Evolutionary conservation across 768 basidiomycete species (phyloP), one percentile per base, ranked within the genome.

Genomic region (Leccinum sublutescens): DNA sequence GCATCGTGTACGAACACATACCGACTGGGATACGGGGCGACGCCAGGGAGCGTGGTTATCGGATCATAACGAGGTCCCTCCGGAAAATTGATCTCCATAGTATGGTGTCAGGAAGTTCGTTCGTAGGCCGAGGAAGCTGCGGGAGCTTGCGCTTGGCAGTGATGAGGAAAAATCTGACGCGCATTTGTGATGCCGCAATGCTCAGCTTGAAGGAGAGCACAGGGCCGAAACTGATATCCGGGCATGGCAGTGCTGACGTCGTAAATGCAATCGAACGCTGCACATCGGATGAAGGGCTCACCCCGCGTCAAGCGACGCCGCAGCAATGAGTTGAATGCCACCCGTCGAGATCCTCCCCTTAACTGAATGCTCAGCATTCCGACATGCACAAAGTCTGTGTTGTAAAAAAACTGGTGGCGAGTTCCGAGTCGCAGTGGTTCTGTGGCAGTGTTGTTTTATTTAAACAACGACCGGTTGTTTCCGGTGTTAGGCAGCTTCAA

Each of bases 321-420:
- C 75, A 0, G 84, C 67, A 19, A 91, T 65, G 17, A 93, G 78
- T 68, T 90, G 91, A 1, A 93, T 66, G 0, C 88, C 88, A 6
- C 92, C 91, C 80, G 83, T 83, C n/a, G 80, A 75, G 40, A 90
- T 82, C 0, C 87, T 89, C 11, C 87, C 88, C 48, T 76, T 78
- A 0, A 85, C 76, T n/a, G 74, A 66, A 27, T 27, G 27, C 27
- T 27, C 68, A 19, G 69, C 68, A 2, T 64, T 65, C 60, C 79
- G 79, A 15, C 61, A 66, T 2, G 77, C 66, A 33, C 76, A 75
- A 43, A 82, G 76, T 31, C 68, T 75, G 59, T 69, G 79, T 15
- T 57, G 63, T 5, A 82, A 45, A 54, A 81, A 81, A 27, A 27
- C 27, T 27, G 27, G 27, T 23, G 23, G 23, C 23, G 23, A 23